These are phyloP conservation scores for Penicillium sp. DNA, from an alignment of 2,329 filamentous ascomycete genomes.

Conservation along the genomic window DNA sequence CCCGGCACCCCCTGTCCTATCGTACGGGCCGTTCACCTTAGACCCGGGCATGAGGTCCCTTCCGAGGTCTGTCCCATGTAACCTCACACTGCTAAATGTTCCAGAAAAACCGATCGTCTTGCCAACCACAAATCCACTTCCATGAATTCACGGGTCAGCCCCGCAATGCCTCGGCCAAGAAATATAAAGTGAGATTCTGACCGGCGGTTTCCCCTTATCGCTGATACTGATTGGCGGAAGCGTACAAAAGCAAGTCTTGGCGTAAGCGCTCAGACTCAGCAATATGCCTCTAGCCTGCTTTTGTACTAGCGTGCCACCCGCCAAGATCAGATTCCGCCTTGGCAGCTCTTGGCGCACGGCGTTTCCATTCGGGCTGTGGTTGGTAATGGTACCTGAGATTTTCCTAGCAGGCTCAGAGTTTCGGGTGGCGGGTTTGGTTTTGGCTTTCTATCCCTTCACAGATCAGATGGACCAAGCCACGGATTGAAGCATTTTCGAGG, in stretches of 20 bases:
- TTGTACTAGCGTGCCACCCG: neutral
- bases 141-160: neutral
- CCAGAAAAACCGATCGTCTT: neutral
- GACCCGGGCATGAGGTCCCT: neutral
- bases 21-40: no score
- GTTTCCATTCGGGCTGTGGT: neutral
- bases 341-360: neutral
- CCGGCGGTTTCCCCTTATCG: neutral
- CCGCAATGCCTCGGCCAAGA: neutral
- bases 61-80: neutral
- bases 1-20: no score
- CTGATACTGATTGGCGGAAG: neutral
- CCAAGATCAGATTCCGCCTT: slow-evolving; percentile 1
- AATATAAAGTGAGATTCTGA: neutral
- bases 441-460: neutral
- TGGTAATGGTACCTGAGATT: neutral
- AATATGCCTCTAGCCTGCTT: neutral
- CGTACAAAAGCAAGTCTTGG: neutral
- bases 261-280: neutral
- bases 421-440: neutral
- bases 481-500: no score
- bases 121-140: neutral
- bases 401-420: neutral
- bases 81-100: neutral
- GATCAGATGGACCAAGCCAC: neutral